Conservation (phyloP, 108 stramenopile species). For the Cyclotella choctawhatcheeana region DNA sequence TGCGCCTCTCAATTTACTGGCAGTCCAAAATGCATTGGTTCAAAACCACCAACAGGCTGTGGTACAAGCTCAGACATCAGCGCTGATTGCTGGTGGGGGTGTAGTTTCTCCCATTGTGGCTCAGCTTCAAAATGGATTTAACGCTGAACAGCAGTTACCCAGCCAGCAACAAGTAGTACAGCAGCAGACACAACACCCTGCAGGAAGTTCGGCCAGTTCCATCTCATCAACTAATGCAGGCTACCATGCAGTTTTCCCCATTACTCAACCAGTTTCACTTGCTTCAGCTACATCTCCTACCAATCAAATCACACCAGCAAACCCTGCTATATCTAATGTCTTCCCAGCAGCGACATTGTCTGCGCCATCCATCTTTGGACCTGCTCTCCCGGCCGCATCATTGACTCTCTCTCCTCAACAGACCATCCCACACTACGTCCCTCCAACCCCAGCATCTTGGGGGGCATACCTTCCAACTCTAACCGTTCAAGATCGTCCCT, state of each 20-base stretch:
- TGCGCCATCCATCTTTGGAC: not conserved
- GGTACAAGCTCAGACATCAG: slow-evolving; percentile 11
- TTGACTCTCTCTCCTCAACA: slow-evolving; percentile 19
- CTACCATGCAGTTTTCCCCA: not conserved
- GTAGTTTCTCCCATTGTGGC: not conserved
- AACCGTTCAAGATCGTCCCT: slow-evolving; percentile 74
- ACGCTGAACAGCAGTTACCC: not conserved
- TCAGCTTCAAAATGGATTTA: slow-evolving; percentile 4
- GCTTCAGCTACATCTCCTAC: not conserved
- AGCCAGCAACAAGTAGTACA: not conserved
- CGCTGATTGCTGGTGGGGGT: not conserved
- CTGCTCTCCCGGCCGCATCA: not conserved
- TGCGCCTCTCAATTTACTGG: not conserved
- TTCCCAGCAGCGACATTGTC: not conserved
- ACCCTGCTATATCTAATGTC: not conserved
- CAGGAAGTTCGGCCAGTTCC: not conserved
- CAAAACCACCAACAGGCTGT: slow-evolving; percentile 21
- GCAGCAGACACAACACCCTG: not conserved
- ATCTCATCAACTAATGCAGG: not conserved
- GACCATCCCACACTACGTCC: slow-evolving; percentile 45
- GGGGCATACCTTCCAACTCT: slow-evolving; percentile 36
- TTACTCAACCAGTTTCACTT: not conserved
- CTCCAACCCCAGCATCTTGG: slow-evolving; percentile 47
- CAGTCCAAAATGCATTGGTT: slow-evolving; percentile 9
- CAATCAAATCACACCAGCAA: not conserved